Conservation (phyloP, 352 stramenopile genomes). For the Phytophthora crassamura region DNA sequence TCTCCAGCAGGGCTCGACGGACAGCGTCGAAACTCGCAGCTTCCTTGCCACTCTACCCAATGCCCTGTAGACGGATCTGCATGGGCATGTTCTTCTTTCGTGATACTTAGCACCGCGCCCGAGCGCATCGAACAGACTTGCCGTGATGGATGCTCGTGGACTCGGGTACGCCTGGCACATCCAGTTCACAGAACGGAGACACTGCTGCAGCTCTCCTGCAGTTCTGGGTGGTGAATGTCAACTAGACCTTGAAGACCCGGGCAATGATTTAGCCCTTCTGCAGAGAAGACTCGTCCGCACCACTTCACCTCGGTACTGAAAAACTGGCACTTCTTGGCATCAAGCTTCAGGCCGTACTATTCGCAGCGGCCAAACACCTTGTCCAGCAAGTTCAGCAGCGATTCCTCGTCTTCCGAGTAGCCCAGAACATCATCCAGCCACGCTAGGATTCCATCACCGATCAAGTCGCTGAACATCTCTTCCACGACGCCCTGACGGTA, state of each 20-base stretch:
- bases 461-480: conserved; percentile 4
- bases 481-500: conserved; percentile 11
- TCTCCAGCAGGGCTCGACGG: conserved; percentile 19
- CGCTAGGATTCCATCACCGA: conserved; percentile 22
- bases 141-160: no score
- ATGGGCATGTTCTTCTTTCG: no score
- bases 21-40: no score
- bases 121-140: no score
- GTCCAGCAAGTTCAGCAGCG: no score
- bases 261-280: conserved; percentile 19
- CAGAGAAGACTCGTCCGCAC: conserved; percentile 34
- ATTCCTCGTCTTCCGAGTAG: no score
- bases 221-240: conserved; percentile 22
- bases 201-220: conserved; percentile 41
- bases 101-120: no score
- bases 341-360: conserved; percentile 40
- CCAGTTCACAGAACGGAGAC: conserved; percentile 42
- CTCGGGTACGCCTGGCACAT: conserved; percentile 37
- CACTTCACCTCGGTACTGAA: conserved; percentile 26
- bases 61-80: no score
- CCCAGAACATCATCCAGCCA: conserved; percentile 44
- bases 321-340: no score
- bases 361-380: conserved; percentile 18
- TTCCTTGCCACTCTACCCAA: no score
- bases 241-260: conserved; percentile 32